phyloP scores from a whole-genome alignment of 352 stramenopile genomes.

The Pythium grandisporangium region DNA sequence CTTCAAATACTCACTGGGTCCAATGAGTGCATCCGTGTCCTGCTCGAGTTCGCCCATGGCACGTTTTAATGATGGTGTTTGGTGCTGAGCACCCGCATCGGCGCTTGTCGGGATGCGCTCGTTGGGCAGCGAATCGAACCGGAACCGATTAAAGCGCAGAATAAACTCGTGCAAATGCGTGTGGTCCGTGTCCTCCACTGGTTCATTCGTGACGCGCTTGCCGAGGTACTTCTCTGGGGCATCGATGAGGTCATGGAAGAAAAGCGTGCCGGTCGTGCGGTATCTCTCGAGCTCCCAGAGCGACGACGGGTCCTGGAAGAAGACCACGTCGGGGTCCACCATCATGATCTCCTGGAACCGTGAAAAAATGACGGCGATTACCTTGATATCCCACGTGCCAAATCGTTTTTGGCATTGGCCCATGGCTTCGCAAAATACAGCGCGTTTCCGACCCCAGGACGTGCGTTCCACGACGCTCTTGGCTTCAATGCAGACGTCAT shows the following conservation, averaged over 20 bases:
- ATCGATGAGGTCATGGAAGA: slow-evolving; percentile 61
- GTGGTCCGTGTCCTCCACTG: too few species aligned
- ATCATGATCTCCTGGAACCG: slow-evolving; percentile 67
- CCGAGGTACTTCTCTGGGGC: slow-evolving; percentile 30
- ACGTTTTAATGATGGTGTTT: slow-evolving; percentile 16
- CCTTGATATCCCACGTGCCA: slow-evolving; percentile 57
- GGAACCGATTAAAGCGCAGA: slow-evolving; percentile 35
- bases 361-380: slow-evolving; percentile 52
- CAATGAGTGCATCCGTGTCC: slow-evolving; percentile 6
- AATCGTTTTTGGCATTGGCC: slow-evolving; percentile 33
- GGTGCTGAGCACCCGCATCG: not conserved
- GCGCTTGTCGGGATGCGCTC: slow-evolving; percentile 12
- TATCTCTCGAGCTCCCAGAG: slow-evolving; percentile 51
- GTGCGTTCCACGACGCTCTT: slow-evolving; percentile 14
- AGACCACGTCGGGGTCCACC: slow-evolving; percentile 59
- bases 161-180: slow-evolving; percentile 40
- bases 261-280: slow-evolving; percentile 40
- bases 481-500: slow-evolving; percentile 51
- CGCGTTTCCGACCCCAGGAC: slow-evolving; percentile 6
- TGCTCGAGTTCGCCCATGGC: slow-evolving; percentile 16
- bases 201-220: slow-evolving; percentile 15
- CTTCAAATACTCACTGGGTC: slow-evolving; percentile 47
- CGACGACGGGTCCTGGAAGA: slow-evolving; percentile 44
- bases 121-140: slow-evolving; percentile 22
- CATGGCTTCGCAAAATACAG: slow-evolving; percentile 42